Conservation (phyloP, 2,329 filamentous ascomycete genomes). For the Blastomyces emzantsi region DNA sequence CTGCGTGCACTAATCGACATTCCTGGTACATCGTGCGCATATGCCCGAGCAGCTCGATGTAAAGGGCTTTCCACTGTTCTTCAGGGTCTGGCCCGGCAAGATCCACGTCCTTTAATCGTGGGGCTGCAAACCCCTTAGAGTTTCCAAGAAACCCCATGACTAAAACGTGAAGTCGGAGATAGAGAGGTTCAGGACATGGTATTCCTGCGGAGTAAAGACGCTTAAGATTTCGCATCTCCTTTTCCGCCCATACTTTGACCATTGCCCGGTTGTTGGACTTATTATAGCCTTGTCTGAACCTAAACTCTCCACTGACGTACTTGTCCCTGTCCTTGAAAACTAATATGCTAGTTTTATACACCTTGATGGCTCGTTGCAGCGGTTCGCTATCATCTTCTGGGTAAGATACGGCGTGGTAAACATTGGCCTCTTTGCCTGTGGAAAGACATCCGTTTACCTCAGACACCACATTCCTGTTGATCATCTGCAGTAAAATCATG, state of each 20-base stretch:
- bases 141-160: conserved; percentile 93
- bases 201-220: conserved; percentile 77
- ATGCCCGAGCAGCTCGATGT: conserved; percentile 72
- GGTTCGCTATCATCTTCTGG: conserved; percentile 44
- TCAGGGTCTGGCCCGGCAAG: conserved; percentile 60
- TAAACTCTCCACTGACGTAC: conserved; percentile 89
- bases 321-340: conserved; percentile 97
- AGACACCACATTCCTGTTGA: conserved; percentile 80
- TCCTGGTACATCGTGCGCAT: conserved; percentile 92
- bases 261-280: conserved; percentile 93
- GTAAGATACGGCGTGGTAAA: conserved; percentile 76
- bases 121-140: conserved; percentile 76
- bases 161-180: conserved; percentile 85
- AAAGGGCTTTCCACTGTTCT: conserved; percentile 65
- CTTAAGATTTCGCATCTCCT: conserved; percentile 90
- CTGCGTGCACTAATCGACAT: conserved; percentile 86
- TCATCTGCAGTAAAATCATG: conserved; percentile 93
- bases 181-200: conserved; percentile 79
- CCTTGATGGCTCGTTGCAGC: conserved; percentile 82
- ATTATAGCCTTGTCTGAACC: conserved; percentile 83
- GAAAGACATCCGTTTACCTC: conserved; percentile 93
- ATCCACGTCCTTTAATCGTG: conserved; percentile 76
- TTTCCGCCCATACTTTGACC: conserved; percentile 98
- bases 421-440: conserved; percentile 96
- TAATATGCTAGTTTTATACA: conserved; percentile 97